phyloP scores from a whole-genome alignment of 495 filamentous ascomycete genomes.

The Penicillium diatomitis region DNA sequence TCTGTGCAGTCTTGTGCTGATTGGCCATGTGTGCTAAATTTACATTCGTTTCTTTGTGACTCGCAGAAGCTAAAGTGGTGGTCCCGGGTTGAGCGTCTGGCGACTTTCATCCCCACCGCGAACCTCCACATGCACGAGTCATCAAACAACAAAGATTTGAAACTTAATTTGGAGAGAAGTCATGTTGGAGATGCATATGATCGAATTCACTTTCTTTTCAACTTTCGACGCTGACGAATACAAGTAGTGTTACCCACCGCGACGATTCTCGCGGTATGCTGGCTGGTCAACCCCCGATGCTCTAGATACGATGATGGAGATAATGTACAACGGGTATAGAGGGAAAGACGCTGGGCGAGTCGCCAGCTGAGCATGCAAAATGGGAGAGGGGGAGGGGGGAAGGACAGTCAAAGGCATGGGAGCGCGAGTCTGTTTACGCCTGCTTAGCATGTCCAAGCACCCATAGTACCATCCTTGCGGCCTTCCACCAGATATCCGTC shows the following conservation, averaged over 20 bases:
- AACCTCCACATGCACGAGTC: too few species aligned
- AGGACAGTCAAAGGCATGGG: background rate
- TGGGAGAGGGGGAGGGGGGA: constrained; percentile 2
- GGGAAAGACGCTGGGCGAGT: constrained; percentile 3
- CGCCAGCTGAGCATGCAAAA: background rate
- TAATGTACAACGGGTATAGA: constrained; percentile 20
- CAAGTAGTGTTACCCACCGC: too few species aligned
- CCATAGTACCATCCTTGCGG: constrained; percentile 77
- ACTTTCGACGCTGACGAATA: too few species aligned
- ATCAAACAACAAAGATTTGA: too few species aligned
- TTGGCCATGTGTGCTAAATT: constrained; percentile 1
- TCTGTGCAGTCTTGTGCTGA: background rate
- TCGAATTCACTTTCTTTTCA: too few species aligned
- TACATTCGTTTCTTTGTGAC: background rate
- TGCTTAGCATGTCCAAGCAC: constrained; percentile 77
- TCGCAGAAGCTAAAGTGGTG: background rate
- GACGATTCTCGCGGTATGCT: constrained; percentile 4
- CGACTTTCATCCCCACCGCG: background rate
- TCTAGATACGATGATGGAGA: constrained; percentile 13
- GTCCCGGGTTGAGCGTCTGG: background rate
- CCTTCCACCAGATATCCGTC: constrained; percentile 94
- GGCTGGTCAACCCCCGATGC: constrained; percentile 11
- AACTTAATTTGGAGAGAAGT: too few species aligned
- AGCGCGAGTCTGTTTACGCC: background rate
- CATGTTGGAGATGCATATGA: too few species aligned